Percentiles rank a stretch among this genome's conserved stretches.
These are phyloP conservation scores for Melastoma malabathricum DNA, from an alignment of 345 rosid species.

Conservation along the genomic window DNA sequence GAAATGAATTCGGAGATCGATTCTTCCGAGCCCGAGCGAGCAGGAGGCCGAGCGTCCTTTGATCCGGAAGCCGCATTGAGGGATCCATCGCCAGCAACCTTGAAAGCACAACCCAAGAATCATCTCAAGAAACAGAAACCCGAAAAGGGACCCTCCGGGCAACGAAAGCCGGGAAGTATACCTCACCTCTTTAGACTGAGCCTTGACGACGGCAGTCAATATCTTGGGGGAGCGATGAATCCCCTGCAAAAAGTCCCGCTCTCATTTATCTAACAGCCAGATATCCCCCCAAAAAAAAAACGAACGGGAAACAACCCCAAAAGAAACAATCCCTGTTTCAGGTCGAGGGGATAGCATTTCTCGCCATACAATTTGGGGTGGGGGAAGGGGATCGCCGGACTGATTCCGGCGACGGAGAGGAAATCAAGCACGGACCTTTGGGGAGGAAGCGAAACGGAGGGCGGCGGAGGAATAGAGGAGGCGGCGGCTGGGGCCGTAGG, in stretches of 20 bases:
- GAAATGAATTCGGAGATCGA: constrained; percentile 59
- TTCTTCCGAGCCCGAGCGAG: constrained; percentile 42
- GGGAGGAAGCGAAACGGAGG: not conserved
- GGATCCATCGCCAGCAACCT: constrained; percentile 45
- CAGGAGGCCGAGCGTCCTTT: constrained; percentile 21
- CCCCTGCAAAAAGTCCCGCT: constrained; percentile 19
- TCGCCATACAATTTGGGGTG: not conserved
- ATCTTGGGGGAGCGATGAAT: constrained; percentile 25
- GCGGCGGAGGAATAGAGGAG: not conserved
- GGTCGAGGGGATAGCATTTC: no score
- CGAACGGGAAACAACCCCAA: constrained; percentile 2
- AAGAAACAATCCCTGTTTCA: not conserved
- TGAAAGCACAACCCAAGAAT: constrained; percentile 45
- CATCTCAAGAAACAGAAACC: constrained; percentile 18
- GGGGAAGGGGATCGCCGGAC: not conserved
- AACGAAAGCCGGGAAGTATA: constrained; percentile 16
- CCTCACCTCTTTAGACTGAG: constrained; percentile 57
- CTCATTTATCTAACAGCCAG: no score
- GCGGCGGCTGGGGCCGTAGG: constrained; percentile 1
- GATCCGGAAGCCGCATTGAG: constrained; percentile 40
- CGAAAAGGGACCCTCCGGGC: constrained; percentile 21
- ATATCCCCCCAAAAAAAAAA: not conserved
- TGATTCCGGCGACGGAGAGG: constrained; percentile 14
- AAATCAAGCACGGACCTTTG: constrained; percentile 4
- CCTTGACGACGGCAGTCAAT: constrained; percentile 33